Evolutionary conservation across 73 alveolate species (phyloP).

Genomic region (Tetrahymena elliotti): DNA sequence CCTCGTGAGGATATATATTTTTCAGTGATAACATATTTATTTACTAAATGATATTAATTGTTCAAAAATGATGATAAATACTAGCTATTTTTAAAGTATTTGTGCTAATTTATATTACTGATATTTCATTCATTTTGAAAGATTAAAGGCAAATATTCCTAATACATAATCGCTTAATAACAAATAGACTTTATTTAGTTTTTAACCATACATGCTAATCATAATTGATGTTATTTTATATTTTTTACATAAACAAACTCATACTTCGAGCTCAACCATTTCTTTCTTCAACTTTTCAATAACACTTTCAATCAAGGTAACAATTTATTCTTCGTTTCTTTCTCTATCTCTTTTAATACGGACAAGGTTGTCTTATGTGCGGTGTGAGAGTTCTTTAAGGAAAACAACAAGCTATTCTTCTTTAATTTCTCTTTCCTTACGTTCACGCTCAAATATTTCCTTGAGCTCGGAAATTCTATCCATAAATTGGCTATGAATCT

Average conservation of each 20-base stretch:
- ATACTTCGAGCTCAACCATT: constrained; percentile 36
- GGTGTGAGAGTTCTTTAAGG: constrained; percentile 31
- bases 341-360: constrained; percentile 35
- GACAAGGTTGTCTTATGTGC: constrained; percentile 11
- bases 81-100: background rate
- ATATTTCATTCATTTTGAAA: background rate
- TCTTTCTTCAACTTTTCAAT: constrained; percentile 37
- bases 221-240: background rate
- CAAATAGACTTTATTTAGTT: background rate
- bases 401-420: constrained; percentile 37
- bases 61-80: background rate
- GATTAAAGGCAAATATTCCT: background rate
- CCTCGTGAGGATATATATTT: background rate
- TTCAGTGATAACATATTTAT: background rate
- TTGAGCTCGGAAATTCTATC: constrained; percentile 16
- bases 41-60: background rate
- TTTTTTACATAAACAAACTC: constrained; percentile 2
- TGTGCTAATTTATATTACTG: background rate
- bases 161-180: background rate
- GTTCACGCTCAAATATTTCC: constrained; percentile 32
- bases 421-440: constrained; percentile 39
- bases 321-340: constrained; percentile 36
- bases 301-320: constrained; percentile 24
- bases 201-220: background rate
- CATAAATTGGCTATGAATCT: constrained; percentile 12